Evolutionary conservation across 176 grass and related monocot genomes (phyloP).

Genomic region (Ensete glaucum): DNA sequence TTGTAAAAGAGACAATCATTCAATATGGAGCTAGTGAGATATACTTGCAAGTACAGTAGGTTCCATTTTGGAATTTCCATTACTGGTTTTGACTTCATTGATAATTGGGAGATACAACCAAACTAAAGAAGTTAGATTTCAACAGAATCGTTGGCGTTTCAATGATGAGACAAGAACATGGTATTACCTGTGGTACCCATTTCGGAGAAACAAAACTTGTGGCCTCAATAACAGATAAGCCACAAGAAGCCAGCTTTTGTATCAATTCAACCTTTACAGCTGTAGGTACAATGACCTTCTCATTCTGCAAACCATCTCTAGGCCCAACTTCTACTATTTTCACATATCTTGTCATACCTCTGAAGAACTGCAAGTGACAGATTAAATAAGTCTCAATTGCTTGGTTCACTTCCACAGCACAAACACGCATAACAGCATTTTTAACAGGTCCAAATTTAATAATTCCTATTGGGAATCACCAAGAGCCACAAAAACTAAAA

Average conservation of each 20-base stretch:
- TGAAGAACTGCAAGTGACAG: conserved; percentile 43
- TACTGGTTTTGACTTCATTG: too few relatives aligned
- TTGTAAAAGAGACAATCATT: too few relatives aligned
- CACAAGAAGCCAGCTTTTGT: conserved; percentile 57
- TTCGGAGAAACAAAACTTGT: conserved; percentile 98
- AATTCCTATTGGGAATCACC: not conserved
- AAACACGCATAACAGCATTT: not conserved
- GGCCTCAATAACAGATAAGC: conserved; percentile 76
- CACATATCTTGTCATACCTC: conserved; percentile 58
- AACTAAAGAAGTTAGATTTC: not conserved
- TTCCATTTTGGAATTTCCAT: too few relatives aligned
- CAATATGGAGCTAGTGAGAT: too few relatives aligned
- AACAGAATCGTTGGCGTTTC: not conserved
- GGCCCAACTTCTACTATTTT: conserved; percentile 91
- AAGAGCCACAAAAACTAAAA: not conserved
- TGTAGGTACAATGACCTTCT: conserved; percentile 53
- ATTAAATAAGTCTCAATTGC: not conserved
- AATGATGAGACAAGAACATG: not conserved
- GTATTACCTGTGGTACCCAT: conserved; percentile 87
- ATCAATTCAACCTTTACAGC: conserved; percentile 82
- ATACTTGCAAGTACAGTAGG: too few relatives aligned
- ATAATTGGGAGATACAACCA: too few relatives aligned
- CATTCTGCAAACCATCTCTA: conserved; percentile 88
- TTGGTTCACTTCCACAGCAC: not conserved
- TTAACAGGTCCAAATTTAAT: not conserved